Evolutionary conservation across 352 stramenopile species (phyloP).

Genomic region (Aphanomyces astaci): DNA sequence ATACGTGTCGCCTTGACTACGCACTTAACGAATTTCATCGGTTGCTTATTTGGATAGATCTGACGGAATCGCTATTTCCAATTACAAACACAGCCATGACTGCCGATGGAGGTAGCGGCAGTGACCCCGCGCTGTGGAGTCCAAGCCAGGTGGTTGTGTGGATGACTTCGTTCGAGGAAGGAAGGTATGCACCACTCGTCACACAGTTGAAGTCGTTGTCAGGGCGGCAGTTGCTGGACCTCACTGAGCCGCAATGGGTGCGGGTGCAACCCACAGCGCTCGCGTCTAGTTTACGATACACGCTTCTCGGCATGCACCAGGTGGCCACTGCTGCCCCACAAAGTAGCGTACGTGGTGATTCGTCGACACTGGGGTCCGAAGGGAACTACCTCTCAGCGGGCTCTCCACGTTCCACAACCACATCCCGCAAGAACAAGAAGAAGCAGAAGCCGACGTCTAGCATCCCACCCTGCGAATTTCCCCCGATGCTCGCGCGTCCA

Average conservation of each 20-base stretch:
- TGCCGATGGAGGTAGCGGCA: background rate
- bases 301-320: conserved; percentile 78
- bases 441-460: background rate
- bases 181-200: conserved; percentile 52
- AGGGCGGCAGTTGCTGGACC: conserved; percentile 60
- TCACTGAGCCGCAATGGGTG: conserved; percentile 50
- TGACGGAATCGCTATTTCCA: background rate
- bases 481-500: conserved; percentile 71
- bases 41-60: background rate
- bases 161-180: conserved; percentile 64
- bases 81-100: background rate
- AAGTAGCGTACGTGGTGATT: background rate
- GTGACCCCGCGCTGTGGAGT: conserved; percentile 77
- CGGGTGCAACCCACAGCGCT: conserved; percentile 50
- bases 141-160: conserved; percentile 69
- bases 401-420: background rate
- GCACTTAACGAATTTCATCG: background rate
- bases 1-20: background rate
- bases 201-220: conserved; percentile 48
- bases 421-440: background rate
- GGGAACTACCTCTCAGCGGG: background rate
- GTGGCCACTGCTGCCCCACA: conserved; percentile 30
- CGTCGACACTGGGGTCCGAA: conserved; percentile 34
- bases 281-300: conserved; percentile 75
- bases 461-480: conserved; percentile 56